A percentile compares a stretch with the other conserved stretches of the same genome.
Evolutionary conservation across 768 basidiomycete genomes (phyloP).

Genomic region (Kwoniella europaea): DNA sequence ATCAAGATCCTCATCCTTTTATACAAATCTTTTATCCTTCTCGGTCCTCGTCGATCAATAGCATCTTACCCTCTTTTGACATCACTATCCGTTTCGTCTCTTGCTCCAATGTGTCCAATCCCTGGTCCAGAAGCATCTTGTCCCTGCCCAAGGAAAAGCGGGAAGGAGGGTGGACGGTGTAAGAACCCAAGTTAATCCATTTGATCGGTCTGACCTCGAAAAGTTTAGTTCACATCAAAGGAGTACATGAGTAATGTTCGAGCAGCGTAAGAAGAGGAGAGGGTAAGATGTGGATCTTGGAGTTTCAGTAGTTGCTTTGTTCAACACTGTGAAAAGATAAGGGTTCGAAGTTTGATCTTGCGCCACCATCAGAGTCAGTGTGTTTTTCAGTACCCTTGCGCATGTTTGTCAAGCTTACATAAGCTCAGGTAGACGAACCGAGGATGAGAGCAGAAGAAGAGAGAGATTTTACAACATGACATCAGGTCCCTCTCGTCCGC

Average conservation of each 20-base stretch:
- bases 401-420: conserved; percentile 21
- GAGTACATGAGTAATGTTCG: background rate
- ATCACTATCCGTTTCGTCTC: conserved; percentile 4
- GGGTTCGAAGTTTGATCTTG: background rate
- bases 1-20: background rate
- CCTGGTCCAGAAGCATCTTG: conserved; percentile 7
- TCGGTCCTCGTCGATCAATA: background rate
- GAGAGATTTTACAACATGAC: background rate
- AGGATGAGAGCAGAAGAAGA: background rate
- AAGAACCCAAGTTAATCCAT: background rate
- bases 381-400: conserved; percentile 11
- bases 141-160: conserved; percentile 5
- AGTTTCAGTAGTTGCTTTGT: background rate
- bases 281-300: background rate
- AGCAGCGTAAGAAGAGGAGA: background rate
- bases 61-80: background rate
- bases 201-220: background rate
- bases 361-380: conserved; percentile 15
- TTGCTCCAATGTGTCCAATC: background rate
- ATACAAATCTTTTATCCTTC: background rate
- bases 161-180: background rate
- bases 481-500: background rate
- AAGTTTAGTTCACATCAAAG: background rate
- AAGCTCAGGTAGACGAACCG: background rate
- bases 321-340: background rate